A percentile compares a stretch with the other conserved stretches of the same genome.
Conservation (phyloP, 208 protist genomes). For the Wallacemonas collosoma region DNA sequence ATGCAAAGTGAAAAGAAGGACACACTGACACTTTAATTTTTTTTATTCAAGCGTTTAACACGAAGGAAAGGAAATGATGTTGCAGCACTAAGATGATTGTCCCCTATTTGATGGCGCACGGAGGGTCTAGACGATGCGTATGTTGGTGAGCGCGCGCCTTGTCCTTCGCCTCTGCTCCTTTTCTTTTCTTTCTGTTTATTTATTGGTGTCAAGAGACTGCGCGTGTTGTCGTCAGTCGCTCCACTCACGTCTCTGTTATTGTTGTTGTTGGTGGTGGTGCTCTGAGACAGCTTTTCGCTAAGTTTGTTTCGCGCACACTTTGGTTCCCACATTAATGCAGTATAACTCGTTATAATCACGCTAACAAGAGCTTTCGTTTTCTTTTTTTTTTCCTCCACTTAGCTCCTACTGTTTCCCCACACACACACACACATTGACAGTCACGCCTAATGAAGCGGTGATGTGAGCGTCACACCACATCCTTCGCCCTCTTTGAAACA, state of each 20-base stretch:
- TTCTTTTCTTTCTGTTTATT: no score
- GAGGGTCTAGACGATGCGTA: no score
- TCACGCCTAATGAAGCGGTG: no score
- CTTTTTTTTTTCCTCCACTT: background rate
- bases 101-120: no score
- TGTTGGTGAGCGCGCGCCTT: no score
- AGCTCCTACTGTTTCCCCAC: background rate
- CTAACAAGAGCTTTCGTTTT: slow-evolving; percentile 18
- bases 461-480: no score
- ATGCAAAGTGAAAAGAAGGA: no score
- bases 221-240: no score
- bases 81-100: background rate
- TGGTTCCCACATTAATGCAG: background rate
- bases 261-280: slow-evolving; percentile 13
- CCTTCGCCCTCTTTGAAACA: no score
- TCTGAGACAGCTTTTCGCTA: background rate
- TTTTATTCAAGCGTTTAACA: background rate
- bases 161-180: no score
- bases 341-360: slow-evolving; percentile 14
- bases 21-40: slow-evolving; percentile 5
- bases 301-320: background rate
- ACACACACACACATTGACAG: no score
- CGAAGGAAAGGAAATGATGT: background rate
- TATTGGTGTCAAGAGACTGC: no score
- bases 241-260: background rate